Conservation (phyloP, 495 filamentous ascomycete genomes). For the Hypomontagnella submonticulosa region DNA sequence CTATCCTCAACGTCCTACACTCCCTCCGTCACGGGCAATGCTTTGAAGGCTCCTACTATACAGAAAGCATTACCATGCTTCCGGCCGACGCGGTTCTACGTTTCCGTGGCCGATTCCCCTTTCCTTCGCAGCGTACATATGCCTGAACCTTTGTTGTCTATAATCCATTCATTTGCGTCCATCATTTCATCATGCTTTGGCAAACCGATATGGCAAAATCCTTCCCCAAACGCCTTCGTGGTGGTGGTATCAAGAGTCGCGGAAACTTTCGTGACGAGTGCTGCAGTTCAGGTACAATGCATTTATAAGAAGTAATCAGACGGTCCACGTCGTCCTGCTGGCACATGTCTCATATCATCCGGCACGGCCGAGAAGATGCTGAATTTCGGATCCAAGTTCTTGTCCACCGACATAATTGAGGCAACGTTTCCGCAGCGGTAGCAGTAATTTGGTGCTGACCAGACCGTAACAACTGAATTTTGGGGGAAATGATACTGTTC, state of each 20-base stretch:
- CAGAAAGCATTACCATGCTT: slow-evolving; percentile 22
- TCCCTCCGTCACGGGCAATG: slow-evolving; percentile 1
- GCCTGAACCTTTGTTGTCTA: slow-evolving; percentile 27
- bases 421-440: slow-evolving; percentile 98
- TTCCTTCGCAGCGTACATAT: slow-evolving; percentile 11
- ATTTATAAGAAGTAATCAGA: slow-evolving; percentile 95
- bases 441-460: slow-evolving; percentile 99
- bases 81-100: slow-evolving; percentile 14
- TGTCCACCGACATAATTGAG: slow-evolving; percentile 92
- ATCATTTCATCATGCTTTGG: slow-evolving; percentile 34
- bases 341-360: slow-evolving; percentile 89
- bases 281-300: slow-evolving; percentile 29
- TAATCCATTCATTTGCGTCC: slow-evolving; percentile 22
- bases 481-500: slow-evolving; percentile 88
- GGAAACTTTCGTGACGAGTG: slow-evolving; percentile 32
- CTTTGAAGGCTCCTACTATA: slow-evolving; percentile 34
- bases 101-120: slow-evolving; percentile 8
- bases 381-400: slow-evolving; percentile 86
- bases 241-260: slow-evolving; percentile 47
- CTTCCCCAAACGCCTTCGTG: slow-evolving; percentile 45
- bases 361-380: slow-evolving; percentile 95
- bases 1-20: slow-evolving; percentile 1
- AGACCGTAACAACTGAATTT: slow-evolving; percentile 98
- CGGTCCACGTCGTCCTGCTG: slow-evolving; percentile 79
- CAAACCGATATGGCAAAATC: slow-evolving; percentile 21